Percentiles rank a stretch among this genome's conserved stretches.
These are phyloP conservation scores for Striga hermonthica DNA, from an alignment of 305 asterid genomes.

Conservation along the genomic window DNA sequence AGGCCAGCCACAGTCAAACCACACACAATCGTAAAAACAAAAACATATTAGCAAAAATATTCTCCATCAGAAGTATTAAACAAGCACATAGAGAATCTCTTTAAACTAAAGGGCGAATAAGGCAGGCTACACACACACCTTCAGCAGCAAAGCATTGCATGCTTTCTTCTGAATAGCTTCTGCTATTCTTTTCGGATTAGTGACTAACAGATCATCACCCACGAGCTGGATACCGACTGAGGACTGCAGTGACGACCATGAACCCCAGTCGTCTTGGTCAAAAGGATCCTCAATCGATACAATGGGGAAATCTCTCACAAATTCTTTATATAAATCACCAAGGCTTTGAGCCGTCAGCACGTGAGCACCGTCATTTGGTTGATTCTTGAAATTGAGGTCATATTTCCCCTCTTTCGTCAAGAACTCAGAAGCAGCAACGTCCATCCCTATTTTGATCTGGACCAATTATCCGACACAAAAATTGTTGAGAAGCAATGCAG, in stretches of 20 bases:
- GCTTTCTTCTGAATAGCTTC: constrained; percentile 88
- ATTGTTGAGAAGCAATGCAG: constrained; percentile 23
- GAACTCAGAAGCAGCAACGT: constrained; percentile 97
- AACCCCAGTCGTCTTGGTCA: constrained; percentile 97
- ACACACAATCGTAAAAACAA: constrained; percentile 1
- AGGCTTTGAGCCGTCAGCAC: constrained; percentile 73
- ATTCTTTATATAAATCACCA: constrained; percentile 74
- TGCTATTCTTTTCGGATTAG: constrained; percentile 87
- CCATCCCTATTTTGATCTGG: constrained; percentile 98
- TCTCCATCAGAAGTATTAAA: too few relatives aligned
- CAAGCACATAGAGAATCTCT: too few relatives aligned
- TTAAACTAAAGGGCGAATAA: background rate
- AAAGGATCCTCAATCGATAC: constrained; percentile 96
- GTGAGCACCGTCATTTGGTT: constrained; percentile 93
- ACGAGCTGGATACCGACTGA: constrained; percentile 88
- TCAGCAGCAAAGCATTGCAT: constrained; percentile 86
- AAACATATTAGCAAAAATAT: background rate
- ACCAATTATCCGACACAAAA: constrained; percentile 21
- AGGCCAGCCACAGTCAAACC: background rate
- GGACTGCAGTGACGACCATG: constrained; percentile 90
- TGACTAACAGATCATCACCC: constrained; percentile 90
- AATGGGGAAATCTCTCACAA: constrained; percentile 83
- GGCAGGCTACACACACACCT: constrained; percentile 43
- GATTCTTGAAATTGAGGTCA: constrained; percentile 92
- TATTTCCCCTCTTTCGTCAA: constrained; percentile 73